These are phyloP conservation scores for Ophiostoma quercus DNA, from an alignment of 2,329 filamentous ascomycete genomes.

Conservation along the genomic window DNA sequence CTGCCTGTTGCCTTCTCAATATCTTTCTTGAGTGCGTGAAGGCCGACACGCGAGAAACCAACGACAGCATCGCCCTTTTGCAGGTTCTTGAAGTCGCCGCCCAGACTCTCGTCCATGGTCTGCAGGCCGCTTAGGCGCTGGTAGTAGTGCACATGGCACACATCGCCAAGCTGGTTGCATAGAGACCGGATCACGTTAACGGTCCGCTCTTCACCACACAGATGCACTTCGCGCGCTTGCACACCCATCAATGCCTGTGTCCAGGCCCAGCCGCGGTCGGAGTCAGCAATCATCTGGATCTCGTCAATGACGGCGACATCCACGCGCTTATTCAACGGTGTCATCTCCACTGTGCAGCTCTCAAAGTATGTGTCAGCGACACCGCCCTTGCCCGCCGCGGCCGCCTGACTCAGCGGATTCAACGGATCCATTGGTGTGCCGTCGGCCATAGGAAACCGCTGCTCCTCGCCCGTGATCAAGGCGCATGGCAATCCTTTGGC, in stretches of 20 bases:
- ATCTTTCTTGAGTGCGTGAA: conserved; percentile 72
- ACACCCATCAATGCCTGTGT: conserved; percentile 84
- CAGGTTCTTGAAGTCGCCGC: conserved; percentile 59
- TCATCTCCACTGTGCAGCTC: conserved; percentile 94
- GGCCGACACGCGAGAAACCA: conserved; percentile 72
- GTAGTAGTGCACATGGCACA: conserved; percentile 75
- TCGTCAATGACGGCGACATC: conserved; percentile 97
- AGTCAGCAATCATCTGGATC: conserved; percentile 91
- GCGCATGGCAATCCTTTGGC: conserved; percentile 72
- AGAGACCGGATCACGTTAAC: conserved; percentile 74
- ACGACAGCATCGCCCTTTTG: conserved; percentile 89
- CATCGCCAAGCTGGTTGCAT: conserved; percentile 74
- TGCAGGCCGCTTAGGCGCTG: conserved; percentile 73
- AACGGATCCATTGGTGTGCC: conserved; percentile 15
- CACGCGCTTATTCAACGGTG: conserved; percentile 50
- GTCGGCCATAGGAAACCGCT: conserved; percentile 56
- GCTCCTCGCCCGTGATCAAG: conserved; percentile 86
- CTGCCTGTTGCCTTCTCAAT: conserved; percentile 72
- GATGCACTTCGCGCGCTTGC: conserved; percentile 80
- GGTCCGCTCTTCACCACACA: conserved; percentile 84
- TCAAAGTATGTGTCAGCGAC: conserved; percentile 53
- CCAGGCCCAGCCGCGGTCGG: conserved; percentile 86
- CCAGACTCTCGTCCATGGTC: conserved; percentile 58
- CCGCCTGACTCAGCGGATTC: neutral
- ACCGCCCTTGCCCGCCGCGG: conserved; percentile 17